Conservation (phyloP, 2,329 filamentous ascomycete genomes). For the Sarocladium oryzae region DNA sequence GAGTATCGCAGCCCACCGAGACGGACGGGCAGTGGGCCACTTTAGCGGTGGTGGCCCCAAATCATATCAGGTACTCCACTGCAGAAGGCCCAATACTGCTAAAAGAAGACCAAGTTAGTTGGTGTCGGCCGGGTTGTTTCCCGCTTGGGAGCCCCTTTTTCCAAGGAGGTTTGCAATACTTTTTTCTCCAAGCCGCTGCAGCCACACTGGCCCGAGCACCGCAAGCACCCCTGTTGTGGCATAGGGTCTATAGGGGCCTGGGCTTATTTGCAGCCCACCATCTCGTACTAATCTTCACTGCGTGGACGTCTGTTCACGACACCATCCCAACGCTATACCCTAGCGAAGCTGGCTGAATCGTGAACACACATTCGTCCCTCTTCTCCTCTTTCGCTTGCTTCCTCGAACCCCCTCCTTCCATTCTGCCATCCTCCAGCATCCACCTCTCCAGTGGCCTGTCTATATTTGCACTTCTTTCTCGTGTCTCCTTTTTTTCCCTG, state of each 20-base stretch:
- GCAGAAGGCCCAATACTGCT: not conserved
- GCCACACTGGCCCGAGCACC: not conserved
- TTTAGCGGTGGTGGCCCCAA: not conserved
- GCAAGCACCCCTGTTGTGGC: not conserved
- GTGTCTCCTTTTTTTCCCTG: conserved; percentile 1
- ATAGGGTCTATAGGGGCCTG: conserved; percentile 1
- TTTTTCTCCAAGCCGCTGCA: not conserved
- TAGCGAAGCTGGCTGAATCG: not conserved
- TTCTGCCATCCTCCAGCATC: not conserved
- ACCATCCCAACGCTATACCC: not conserved
- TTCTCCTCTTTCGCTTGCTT: not conserved
- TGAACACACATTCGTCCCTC: not conserved
- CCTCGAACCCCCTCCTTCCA: not conserved
- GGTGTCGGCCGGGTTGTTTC: not conserved
- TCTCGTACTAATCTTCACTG: conserved; percentile 1
- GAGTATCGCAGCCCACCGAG: no score
- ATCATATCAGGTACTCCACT: not conserved
- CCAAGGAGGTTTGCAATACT: not conserved
- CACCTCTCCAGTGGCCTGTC: not conserved
- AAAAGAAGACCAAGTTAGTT: not conserved
- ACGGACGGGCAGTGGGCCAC: no score
- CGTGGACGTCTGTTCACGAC: not conserved
- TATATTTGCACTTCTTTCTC: not conserved
- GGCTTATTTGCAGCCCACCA: not conserved
- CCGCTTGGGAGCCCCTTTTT: not conserved